Conservation (phyloP, 441 rosid genomes). For the Euphorbia celastroides region DNA sequence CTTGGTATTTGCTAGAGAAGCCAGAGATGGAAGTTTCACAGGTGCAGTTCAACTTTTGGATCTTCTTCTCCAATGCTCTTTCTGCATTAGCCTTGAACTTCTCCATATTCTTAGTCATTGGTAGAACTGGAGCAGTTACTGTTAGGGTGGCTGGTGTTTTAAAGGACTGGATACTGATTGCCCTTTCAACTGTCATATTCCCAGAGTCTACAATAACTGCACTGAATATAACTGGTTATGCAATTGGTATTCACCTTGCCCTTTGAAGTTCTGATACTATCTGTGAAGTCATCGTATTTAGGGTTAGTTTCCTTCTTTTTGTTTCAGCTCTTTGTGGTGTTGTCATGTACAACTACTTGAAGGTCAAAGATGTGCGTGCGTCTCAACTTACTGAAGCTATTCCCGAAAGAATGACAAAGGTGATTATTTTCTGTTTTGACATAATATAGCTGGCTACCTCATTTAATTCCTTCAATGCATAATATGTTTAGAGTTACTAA, state of each 20-base stretch:
- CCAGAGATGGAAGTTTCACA: conserved; percentile 80
- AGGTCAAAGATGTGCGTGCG: conserved; percentile 82
- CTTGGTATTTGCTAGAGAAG: conserved; percentile 94
- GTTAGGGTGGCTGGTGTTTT: conserved; percentile 98
- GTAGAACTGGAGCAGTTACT: conserved; percentile 97
- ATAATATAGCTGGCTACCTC: neutral
- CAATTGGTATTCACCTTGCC: conserved; percentile 59
- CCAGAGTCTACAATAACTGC: conserved; percentile 95
- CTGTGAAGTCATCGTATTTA: neutral
- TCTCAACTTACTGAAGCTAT: conserved; percentile 67
- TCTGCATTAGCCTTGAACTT: conserved; percentile 95
- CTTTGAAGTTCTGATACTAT: neutral
- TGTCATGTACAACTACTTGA: conserved; percentile 93
- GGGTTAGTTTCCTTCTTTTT: neutral
- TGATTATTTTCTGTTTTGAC: conserved; percentile 15
- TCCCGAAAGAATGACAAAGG: conserved; percentile 81
- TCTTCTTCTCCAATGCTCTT: conserved; percentile 93
- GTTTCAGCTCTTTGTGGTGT: conserved; percentile 90
- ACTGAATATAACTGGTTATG: conserved; percentile 90
- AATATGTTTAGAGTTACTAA: neutral
- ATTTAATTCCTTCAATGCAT: neutral
- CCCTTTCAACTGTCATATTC: conserved; percentile 97
- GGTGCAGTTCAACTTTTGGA: conserved; percentile 98
- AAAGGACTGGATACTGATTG: conserved; percentile 99
- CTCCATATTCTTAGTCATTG: conserved; percentile 94